Conservation (phyloP, 2,329 filamentous ascomycete genomes). For the Leptosphaerulina australis region DNA sequence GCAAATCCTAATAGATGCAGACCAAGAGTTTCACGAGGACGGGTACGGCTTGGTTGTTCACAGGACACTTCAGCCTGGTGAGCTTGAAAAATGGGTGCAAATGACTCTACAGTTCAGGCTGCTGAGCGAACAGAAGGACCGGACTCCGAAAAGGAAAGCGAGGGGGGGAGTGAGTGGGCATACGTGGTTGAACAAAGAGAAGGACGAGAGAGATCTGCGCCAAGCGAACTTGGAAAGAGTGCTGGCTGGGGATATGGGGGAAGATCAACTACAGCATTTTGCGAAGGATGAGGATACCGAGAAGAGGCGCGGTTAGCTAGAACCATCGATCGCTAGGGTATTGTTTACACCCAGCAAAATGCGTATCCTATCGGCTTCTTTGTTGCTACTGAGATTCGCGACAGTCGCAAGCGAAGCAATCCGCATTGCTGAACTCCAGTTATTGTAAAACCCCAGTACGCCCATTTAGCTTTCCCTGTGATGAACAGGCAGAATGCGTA, state of each 20-base stretch:
- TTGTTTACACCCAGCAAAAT: too few species aligned
- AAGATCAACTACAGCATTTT: constrained; percentile 21
- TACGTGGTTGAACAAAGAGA: constrained; percentile 36
- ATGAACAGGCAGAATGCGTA: too few species aligned
- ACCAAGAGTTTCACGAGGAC: constrained; percentile 27
- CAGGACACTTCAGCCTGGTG: constrained; percentile 19
- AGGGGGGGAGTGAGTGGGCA: constrained; percentile 8
- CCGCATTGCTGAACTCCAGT: too few species aligned
- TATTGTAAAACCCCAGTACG: too few species aligned
- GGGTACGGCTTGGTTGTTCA: constrained; percentile 24
- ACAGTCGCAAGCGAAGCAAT: too few species aligned
- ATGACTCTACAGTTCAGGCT: constrained; percentile 24
- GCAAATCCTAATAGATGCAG: constrained; percentile 22
- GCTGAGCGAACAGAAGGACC: too few species aligned
- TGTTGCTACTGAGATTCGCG: too few species aligned
- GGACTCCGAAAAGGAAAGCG: too few species aligned
- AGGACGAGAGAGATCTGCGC: constrained; percentile 23
- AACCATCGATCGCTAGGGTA: too few species aligned
- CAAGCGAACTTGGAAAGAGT: constrained; percentile 21
- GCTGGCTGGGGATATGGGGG: constrained; percentile 22
- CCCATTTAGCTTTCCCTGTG: too few species aligned
- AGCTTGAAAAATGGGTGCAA: constrained; percentile 26
- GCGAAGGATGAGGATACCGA: constrained; percentile 9
- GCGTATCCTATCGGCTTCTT: too few species aligned
- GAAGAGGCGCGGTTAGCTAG: not conserved